Evolutionary conservation across 495 filamentous ascomycete genomes (phyloP).

Genomic region (Xylaria grammica): DNA sequence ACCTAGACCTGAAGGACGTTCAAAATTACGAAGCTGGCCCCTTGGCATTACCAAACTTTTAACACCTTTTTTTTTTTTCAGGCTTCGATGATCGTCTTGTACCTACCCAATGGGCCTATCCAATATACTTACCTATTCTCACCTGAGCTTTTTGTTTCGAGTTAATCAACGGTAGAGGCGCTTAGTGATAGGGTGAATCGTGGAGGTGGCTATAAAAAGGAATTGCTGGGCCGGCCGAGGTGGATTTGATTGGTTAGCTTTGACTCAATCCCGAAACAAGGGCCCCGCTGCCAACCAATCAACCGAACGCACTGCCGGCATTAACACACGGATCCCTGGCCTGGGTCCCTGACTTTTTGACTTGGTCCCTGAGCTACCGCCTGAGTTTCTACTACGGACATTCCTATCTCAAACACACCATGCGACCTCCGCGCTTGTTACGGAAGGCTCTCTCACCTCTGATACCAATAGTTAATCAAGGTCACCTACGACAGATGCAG

Average conservation of each 20-base stretch:
- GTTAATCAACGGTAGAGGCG: no score
- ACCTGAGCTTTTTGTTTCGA: no score
- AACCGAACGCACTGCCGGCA: no score
- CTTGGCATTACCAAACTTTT: no score
- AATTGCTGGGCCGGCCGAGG: neutral
- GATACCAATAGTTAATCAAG: neutral
- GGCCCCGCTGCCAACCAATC: constrained; percentile 8
- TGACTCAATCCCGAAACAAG: constrained; percentile 1
- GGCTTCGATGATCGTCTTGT: no score
- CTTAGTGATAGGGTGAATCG: constrained; percentile 6
- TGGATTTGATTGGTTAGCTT: neutral
- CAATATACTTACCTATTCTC: no score
- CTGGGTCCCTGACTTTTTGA: neutral
- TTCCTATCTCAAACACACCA: neutral
- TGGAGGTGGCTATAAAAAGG: neutral
- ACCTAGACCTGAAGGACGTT: no score
- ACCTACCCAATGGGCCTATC: no score
- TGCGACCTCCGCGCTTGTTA: constrained; percentile 5
- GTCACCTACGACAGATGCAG: no score
- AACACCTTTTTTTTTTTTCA: neutral
- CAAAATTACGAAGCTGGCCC: neutral
- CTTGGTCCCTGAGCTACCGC: no score
- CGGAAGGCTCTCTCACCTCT: neutral
- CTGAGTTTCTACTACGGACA: no score
- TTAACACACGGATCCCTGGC: no score